Evolutionary conservation across 768 basidiomycete genomes (phyloP), one percentile per base, ranked within the genome.

Genomic region (Amylocystis lapponica): DNA sequence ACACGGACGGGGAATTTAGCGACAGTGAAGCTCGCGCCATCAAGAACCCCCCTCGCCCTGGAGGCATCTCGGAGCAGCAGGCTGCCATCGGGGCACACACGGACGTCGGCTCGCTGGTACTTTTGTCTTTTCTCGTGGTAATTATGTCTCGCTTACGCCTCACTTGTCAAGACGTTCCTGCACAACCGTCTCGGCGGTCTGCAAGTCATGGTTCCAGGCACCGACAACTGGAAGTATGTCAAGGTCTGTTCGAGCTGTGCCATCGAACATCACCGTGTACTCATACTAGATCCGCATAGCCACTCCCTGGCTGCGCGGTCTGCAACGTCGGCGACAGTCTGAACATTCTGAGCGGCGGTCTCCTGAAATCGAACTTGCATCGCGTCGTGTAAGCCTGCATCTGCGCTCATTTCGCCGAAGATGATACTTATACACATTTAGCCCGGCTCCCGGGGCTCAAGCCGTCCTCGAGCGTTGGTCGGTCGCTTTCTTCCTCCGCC

Each of bases 131-230:
- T n/a, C n/a, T n/a, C n/a, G n/a, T n/a, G n/a, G n/a, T n/a, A n/a
- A n/a, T n/a, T n/a, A n/a, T n/a, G n/a, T n/a, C n/a, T n/a, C n/a
- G n/a, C n/a, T n/a, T n/a, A 2, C n/a, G 43, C 48, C 6, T 59
- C 27, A 25, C 62, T 60, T 10, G 29, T 29, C 2, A 46, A 81
- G 76, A 79, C 80, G 0, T 78, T 85, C 65, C 63, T 86, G 44
- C 80, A 84, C 52, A 86, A 85, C 55, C 71, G 70, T 2, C 71
- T 85, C 0, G 83, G 84, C 3, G 84, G 84, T 0, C 64, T 86
- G 3, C 84, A 86, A 47, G 82, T 86, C 0, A 65, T 83, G 36
- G 71, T 73, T 1, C 82, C 81, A 1, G 80, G 77, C 12, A 55
- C 70, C 5, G 73, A 79, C 20, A 58, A 71, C 17, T 86, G 84